phyloP scores from a whole-genome alignment of 2,329 filamentous ascomycete genomes.

The Clonostachys byssicola region DNA sequence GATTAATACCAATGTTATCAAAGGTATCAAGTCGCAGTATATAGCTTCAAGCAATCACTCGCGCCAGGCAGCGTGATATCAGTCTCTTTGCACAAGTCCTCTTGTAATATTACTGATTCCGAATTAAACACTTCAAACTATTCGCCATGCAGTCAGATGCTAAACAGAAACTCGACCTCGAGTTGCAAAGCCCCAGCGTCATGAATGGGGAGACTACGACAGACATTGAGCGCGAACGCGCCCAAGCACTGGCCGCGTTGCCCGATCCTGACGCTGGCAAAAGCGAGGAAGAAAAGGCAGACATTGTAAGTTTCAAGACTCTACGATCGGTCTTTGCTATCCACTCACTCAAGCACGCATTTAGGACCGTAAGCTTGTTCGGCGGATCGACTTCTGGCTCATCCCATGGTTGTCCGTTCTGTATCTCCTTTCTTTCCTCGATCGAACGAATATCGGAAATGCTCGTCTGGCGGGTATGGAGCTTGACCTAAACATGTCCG shows the following conservation, averaged over 20 bases:
- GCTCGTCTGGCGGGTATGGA: constrained; percentile 59
- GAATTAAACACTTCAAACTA: too few relatives aligned
- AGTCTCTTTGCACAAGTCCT: too few relatives aligned
- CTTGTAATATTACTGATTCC: too few relatives aligned
- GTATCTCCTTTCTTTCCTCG: constrained; percentile 66
- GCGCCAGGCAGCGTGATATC: too few relatives aligned
- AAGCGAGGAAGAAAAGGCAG: constrained; percentile 54
- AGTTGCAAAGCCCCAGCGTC: not conserved
- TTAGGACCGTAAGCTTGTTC: constrained; percentile 39
- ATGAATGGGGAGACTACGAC: not conserved
- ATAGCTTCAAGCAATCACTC: too few relatives aligned
- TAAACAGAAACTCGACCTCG: constrained; percentile 5
- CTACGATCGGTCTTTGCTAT: not conserved
- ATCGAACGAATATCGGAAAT: constrained; percentile 63
- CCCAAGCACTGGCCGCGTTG: constrained; percentile 16
- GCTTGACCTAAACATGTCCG: constrained; percentile 33
- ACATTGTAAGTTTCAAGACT: constrained; percentile 41
- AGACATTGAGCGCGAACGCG: constrained; percentile 17
- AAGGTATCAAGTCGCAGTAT: too few relatives aligned
- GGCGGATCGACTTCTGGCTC: constrained; percentile 41
- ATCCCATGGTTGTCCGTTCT: constrained; percentile 62
- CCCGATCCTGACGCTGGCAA: constrained; percentile 49
- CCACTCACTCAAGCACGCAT: constrained; percentile 27
- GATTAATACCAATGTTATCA: too few relatives aligned
- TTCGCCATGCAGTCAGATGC: constrained; percentile 1